Evolutionary conservation across 352 stramenopile species (phyloP), one percentile per base, ranked within the genome.

Genomic region (Phytopythium ostracodes): DNA sequence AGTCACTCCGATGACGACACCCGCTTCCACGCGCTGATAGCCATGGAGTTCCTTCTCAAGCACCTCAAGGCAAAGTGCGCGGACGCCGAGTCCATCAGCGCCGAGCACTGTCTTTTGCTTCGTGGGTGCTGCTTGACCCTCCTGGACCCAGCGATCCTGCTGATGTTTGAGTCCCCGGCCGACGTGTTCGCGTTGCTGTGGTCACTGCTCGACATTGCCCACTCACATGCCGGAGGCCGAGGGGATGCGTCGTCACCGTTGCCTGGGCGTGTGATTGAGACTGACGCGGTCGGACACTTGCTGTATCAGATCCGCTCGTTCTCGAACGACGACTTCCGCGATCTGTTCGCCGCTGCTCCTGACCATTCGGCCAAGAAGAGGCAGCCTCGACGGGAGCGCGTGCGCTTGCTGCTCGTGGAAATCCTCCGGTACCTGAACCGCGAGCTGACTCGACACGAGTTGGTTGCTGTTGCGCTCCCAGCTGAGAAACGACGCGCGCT

Each of bases 81-180:
- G n/a, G 46, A 63, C 6, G 51, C 52, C 29, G 22, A 68, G 24
- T 59, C 31, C 46, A 64, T 62, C 11, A 52, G 27, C 42, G 57
- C 61, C 2, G 56, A 59, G 6, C 60, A 73, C 43, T 31, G 29
- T 7, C 57, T 71, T n/a, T 29, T 87, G 60, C 47, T 87, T 20
- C 63, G 66, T 38, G 75, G 57, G 22, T 66, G 75, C 54, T 82
- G 67, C 11, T 43, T 82, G 24, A 64, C 53, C 20, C 81, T 75
- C 31, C 49, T 91, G 22, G 65, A 88, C 31, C 76, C 77, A 29
- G 75, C 66, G 22, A 76, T 79, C 29, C 61, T 91, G 47, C 64
- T 91, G 6, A 68, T 86, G 8, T 88, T 88, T 46, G 76, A 89
- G 49, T 74, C 68, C 27, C 81, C 81, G 2, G 72, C 66, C 14